Base-by-base conservation (phyloP, 2,329 filamentous ascomycete genomes). In the Macrophomina phaseolina region DNA sequence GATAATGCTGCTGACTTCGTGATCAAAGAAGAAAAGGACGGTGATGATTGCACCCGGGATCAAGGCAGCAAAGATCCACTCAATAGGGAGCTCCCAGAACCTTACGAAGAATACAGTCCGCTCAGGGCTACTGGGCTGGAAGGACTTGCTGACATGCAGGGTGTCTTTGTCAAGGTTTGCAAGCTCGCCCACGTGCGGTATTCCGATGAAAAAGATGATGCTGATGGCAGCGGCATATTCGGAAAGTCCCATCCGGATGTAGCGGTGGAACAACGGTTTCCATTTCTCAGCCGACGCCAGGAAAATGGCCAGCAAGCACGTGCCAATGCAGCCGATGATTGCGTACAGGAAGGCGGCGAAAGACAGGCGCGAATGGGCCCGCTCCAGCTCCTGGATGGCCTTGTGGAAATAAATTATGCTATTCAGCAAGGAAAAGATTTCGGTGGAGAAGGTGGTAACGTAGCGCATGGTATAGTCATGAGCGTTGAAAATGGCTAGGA, bases 391-490 rank as follows among this genome's bases (percentile, higher is more conserved):
- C 73, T 89, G 86, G 40, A 88, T 82, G 1, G 87, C 87, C 75
- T 90, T 90, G 76, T 89, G 85, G 72, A 90, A 89, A 76, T 90
- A 90, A 70, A 90, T 90, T 67, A 90, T 84, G 70, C 86, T 88
- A 76, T 90, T 90, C 34, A 90, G 78, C 8, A 90, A 81, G 2
- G 87, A 88, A 73, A 90, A 90, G 65, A 90, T 88, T 73, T 90
- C 88, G 51, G 86, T 87, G 68, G 83, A 88, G 74, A 90, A 90
- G 23, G 84, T 87, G 2, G 88, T 90, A 58, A 90, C 88, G 75
- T 90, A 90, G 71, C 86, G 82, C 88, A 90, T 90, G 0, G 88
- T 90, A 86, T 87, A 90, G 75, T 90, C 87, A 72, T 90, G 87
- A 4, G 87, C 88, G 74, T 90, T 90, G 76, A 90, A 85, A 61